Conservation (phyloP, 306 rosid genomes). For the Pyrus bretschneideri region DNA sequence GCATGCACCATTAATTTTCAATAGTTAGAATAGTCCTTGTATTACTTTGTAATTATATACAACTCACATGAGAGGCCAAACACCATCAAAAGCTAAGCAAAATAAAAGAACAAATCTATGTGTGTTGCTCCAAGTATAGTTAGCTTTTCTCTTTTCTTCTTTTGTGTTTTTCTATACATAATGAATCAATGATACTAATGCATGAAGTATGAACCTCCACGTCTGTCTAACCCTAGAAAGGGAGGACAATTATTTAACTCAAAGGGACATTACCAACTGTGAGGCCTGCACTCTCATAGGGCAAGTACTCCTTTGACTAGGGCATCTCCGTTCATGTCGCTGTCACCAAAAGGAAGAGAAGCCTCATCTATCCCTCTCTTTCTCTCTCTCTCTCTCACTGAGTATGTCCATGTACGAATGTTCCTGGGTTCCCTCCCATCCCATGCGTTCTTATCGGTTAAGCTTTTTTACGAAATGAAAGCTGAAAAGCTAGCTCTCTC, state of each 20-base stretch:
- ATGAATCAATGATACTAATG: not conserved
- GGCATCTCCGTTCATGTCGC: constrained; percentile 38
- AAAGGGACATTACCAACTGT: constrained; percentile 22
- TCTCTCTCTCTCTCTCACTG: constrained; percentile 19
- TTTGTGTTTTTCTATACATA: not conserved
- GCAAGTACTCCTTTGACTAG: constrained; percentile 65
- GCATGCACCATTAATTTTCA: too few relatives aligned
- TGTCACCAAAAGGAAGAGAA: constrained; percentile 62
- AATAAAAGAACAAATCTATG: not conserved
- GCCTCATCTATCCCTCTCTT: constrained; percentile 2
- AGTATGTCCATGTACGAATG: constrained; percentile 38
- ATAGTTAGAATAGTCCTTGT: too few relatives aligned
- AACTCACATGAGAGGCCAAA: not conserved
- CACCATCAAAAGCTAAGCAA: not conserved
- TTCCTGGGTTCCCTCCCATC: constrained; percentile 21
- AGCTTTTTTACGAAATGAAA: constrained; percentile 16
- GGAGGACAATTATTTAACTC: constrained; percentile 56
- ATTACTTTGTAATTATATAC: not conserved
- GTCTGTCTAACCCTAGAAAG: constrained; percentile 28
- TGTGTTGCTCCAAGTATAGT: not conserved
- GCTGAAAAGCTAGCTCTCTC: not conserved
- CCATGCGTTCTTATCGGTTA: constrained; percentile 82
- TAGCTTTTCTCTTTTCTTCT: not conserved
- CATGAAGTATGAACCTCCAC: constrained; percentile 22
- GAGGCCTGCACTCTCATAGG: constrained; percentile 37